Percentiles rank a stretch among this genome's conserved stretches.
These are phyloP conservation scores for Wallemia mellicola DNA, from an alignment of 1,284 basidiomycete genomes.

Conservation along the genomic window DNA sequence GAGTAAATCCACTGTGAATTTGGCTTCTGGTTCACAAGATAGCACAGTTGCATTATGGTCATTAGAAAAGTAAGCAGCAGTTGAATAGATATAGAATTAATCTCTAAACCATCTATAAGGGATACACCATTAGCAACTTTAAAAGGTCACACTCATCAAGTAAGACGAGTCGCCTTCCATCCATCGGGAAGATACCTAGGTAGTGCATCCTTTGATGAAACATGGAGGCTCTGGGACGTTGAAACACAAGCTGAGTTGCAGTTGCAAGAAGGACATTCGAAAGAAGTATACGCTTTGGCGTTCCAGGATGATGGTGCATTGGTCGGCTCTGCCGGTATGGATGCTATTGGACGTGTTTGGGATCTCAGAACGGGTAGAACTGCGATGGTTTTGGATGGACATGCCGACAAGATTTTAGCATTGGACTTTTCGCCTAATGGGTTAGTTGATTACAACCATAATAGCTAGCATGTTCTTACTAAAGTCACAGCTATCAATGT, in stretches of 20 bases:
- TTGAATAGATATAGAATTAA: no score
- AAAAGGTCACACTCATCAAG: slow-evolving; percentile 62
- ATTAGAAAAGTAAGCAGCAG: no score
- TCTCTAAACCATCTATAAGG: no score
- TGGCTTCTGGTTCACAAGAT: slow-evolving; percentile 76
- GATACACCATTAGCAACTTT: slow-evolving; percentile 45
- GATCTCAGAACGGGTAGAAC: slow-evolving; percentile 80
- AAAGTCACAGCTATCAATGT: slow-evolving; percentile 48
- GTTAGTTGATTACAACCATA: slow-evolving; percentile 18
- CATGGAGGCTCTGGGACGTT: slow-evolving; percentile 96
- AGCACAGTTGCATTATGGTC: slow-evolving; percentile 67
- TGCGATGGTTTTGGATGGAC: slow-evolving; percentile 92
- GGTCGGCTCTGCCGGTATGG: slow-evolving; percentile 72
- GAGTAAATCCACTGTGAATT: slow-evolving; percentile 35
- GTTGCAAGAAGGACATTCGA: slow-evolving; percentile 86
- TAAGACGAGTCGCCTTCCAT: slow-evolving; percentile 83
- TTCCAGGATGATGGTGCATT: slow-evolving; percentile 89
- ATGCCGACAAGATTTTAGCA: slow-evolving; percentile 71
- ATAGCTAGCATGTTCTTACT: slow-evolving; percentile 3
- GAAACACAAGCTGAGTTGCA: slow-evolving; percentile 47
- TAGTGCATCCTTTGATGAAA: slow-evolving; percentile 85
- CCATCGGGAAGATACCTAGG: slow-evolving; percentile 75
- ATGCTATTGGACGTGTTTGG: slow-evolving; percentile 92
- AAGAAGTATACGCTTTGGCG: slow-evolving; percentile 79
- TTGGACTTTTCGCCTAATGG: slow-evolving; percentile 89